A percentile compares a stretch with the other conserved stretches of the same genome.
Evolutionary conservation across 495 filamentous ascomycete genomes (phyloP).

Genomic region (Xylaria scruposa): DNA sequence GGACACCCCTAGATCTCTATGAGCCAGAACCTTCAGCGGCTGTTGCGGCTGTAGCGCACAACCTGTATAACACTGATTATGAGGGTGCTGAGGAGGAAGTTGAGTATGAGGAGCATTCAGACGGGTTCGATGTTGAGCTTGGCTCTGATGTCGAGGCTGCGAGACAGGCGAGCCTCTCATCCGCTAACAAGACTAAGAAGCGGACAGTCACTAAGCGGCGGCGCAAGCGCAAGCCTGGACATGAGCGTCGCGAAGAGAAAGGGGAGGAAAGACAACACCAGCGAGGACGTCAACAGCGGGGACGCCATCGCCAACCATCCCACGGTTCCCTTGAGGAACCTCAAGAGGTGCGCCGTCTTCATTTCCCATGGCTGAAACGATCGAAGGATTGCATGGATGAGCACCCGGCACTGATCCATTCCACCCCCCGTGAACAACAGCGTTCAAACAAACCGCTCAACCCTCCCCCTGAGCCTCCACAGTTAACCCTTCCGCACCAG

Average conservation of each 20-base stretch:
- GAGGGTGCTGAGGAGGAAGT: constrained; percentile 47
- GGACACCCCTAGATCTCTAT: constrained; percentile 10
- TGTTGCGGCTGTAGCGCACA: constrained; percentile 48
- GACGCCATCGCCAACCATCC: constrained; percentile 41
- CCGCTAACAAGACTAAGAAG: constrained; percentile 58
- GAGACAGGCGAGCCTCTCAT: constrained; percentile 47
- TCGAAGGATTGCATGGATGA: constrained; percentile 30
- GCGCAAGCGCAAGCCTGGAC: constrained; percentile 45
- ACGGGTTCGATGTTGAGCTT: constrained; percentile 41
- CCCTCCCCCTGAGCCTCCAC: constrained; percentile 31
- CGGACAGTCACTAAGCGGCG: constrained; percentile 49
- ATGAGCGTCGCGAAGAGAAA: constrained; percentile 37
- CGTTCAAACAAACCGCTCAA: constrained; percentile 31
- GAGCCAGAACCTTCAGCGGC: constrained; percentile 44
- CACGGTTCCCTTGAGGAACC: constrained; percentile 41
- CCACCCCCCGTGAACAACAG: constrained; percentile 26
- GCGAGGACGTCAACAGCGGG: constrained; percentile 35
- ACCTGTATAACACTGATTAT: constrained; percentile 51
- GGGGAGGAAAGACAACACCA: constrained; percentile 31
- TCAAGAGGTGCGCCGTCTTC: constrained; percentile 32
- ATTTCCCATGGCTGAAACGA: constrained; percentile 34
- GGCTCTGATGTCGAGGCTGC: constrained; percentile 53
- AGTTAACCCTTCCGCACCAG: constrained; percentile 32
- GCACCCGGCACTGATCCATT: constrained; percentile 25
- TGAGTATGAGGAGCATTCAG: constrained; percentile 46